Evolutionary conservation across 371 early-diverging fungal genomes (phyloP).

Genomic region (Apophysomyces elegans): DNA sequence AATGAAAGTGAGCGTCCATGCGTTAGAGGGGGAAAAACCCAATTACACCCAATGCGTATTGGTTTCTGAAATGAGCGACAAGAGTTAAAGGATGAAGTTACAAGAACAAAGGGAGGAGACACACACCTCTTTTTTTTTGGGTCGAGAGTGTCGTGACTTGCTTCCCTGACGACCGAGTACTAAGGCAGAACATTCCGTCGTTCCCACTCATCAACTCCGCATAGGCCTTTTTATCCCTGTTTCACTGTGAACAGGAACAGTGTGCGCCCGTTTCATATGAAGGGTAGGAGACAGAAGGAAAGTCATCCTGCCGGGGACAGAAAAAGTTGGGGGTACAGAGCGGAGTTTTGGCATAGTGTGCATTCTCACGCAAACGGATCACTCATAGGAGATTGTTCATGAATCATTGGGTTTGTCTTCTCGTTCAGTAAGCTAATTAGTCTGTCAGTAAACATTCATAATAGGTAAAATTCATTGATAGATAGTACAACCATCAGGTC

Average conservation of each 20-base stretch:
- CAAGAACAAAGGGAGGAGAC: neutral
- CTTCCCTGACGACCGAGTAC: neutral
- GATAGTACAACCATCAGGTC: no score
- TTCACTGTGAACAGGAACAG: neutral
- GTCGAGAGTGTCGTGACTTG: neutral
- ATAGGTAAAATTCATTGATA: no score
- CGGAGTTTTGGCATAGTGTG: no score
- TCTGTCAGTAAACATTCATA: no score
- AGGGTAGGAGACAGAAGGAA: no score
- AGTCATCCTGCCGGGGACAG: no score
- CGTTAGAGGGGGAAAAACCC: neutral
- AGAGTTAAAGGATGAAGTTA: conserved; percentile 3
- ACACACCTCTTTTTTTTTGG: neutral
- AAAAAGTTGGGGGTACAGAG: no score
- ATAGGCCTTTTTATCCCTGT: neutral
- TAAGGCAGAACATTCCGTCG: conserved; percentile 8
- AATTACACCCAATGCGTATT: conserved; percentile 10
- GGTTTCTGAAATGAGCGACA: conserved; percentile 8
- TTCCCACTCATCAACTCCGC: conserved; percentile 7
- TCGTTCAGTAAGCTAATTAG: no score
- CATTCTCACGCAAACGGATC: no score
- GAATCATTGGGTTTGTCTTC: no score
- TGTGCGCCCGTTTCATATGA: neutral
- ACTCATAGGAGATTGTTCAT: no score
- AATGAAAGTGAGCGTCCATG: conserved; percentile 11